Evolutionary conservation across 2,329 filamentous ascomycete species (phyloP), one percentile per base, ranked within the genome.

Genomic region (Fusarium bactridioides): DNA sequence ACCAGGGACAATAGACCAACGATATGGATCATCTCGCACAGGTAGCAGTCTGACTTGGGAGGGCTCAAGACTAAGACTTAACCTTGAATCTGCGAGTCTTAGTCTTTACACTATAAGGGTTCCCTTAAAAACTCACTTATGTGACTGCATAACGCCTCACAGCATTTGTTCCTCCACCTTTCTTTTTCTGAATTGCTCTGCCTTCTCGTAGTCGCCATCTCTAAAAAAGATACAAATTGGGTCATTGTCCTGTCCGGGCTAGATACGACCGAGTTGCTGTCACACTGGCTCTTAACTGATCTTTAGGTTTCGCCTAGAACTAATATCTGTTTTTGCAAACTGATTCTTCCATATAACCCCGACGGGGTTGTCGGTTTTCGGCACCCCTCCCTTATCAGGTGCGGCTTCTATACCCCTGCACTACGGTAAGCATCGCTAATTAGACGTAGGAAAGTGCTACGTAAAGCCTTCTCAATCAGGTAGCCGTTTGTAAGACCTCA

Each of bases 11-110:
- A 64, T 25, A 45, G 37, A 29, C 62, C 47, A 64, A 16, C 45
- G 45, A 53, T 64, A 64, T 48, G 56, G 55, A 48, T 61, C 56
- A 15, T 64, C 62, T 27, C 40, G 41, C 3, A 53, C 21, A 18
- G 62, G 55, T 40, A 41, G 56, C 12, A 64, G 33, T 16, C 62
- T 61, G 33, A 64, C 62, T 61, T 64, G 56, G 27, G 56, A 64
- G 48, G 56, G 47, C 9, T 64, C 40, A 64, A 64, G 47, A 12
- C 23, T 31, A 4, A 55, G 51, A 38, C 51, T 38, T 4, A 55
- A 41, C 18, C 38, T 55, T 21, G 51, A 41, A 33, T 55, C 51
- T 55, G 25, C 19, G 13, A 41, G 27, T 4, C 5, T 19, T 41
- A n/a, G 38, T 13, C 25, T 27, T 16, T 8, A n/a, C 18, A 37